Base-by-base conservation (phyloP, 345 rosid species). In the Atalantia buxifolia region DNA sequence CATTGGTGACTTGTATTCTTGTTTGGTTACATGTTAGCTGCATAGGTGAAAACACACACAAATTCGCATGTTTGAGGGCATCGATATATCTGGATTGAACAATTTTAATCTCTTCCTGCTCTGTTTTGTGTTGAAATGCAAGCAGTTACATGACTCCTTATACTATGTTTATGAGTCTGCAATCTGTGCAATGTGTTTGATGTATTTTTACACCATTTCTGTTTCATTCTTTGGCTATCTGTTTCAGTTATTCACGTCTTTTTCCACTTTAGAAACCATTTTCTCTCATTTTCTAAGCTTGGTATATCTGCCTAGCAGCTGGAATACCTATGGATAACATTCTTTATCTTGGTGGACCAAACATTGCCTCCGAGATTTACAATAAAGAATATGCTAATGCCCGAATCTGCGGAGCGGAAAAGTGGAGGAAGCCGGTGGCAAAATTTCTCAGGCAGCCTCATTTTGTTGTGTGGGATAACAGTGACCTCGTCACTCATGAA, bases 311-410 rank as follows among this genome's bases (percentile, higher is more conserved):
- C 66, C 65, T 71, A 55, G 83, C 87, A 92, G 97, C 94, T 82
- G 93, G 93, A 67, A 79, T 92, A 27, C 87, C 86, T 10, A 81
- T 80, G 50, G 94, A 92, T 81, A 89, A 90, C 80, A 89, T 92
- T 77, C 92, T 92, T 27, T 92, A 92, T 78, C 93, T 92, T 19
- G 97, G 97, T 2, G 97, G 97, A 48, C 97, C 97, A 18, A 92
- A 92, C 80, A 92, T 92, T 60, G 97, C 97, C 25, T 87, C 94
- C 0, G 97, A 92, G 78, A 92, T 92, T 72, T 88, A 92, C 85
- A 86, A 90, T 73, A 92, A 87, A 80, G 97, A 92, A 77, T 90
- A 92, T 57, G 97, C 94, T 12, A 92, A 92, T 86, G 97, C 97
- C 80, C 85, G 97, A 60, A 90, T 92, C 33, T 92, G 97, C 53